Evolutionary conservation across 2,329 filamentous ascomycete genomes (phyloP).

Genomic region (Aspergillus sojae): DNA sequence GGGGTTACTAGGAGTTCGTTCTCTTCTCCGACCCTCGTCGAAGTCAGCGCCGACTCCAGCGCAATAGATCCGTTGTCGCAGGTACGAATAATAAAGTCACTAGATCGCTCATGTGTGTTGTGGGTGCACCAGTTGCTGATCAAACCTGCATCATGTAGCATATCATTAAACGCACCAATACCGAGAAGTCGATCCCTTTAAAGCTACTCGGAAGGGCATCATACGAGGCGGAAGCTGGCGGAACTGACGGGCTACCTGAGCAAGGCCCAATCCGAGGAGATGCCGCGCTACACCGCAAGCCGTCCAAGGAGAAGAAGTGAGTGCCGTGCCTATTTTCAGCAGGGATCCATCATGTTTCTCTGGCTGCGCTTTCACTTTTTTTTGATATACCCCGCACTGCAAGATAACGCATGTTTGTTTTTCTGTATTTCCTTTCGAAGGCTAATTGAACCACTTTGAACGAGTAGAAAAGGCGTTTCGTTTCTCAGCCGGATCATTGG

Average conservation of each 20-base stretch:
- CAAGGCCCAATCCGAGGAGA: conserved; percentile 35
- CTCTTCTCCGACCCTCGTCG: conserved; percentile 27
- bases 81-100: conserved; percentile 43
- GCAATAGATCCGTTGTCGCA: conserved; percentile 70
- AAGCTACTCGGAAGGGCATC: conserved; percentile 44
- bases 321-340: conserved; percentile 29
- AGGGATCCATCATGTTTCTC: not conserved
- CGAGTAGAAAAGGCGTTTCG: conserved; percentile 76
- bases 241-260: conserved; percentile 37
- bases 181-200: conserved; percentile 58
- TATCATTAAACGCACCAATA: conserved; percentile 69
- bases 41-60: conserved; percentile 40
- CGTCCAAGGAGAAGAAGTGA: conserved; percentile 67
- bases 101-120: not conserved
- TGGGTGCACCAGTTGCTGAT: conserved; percentile 15
- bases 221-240: conserved; percentile 44
- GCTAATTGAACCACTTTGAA: conserved; percentile 3
- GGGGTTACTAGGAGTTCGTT: conserved; percentile 25
- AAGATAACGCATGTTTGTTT: not conserved
- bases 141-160: conserved; percentile 47
- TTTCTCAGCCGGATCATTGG: conserved; percentile 85
- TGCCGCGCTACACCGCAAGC: conserved; percentile 35
- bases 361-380: not conserved
- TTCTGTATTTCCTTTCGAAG: not conserved
- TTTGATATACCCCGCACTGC: conserved; percentile 10